Base-by-base conservation (phyloP, 2,329 filamentous ascomycete genomes). In the Phyllosticta capitalensis region DNA sequence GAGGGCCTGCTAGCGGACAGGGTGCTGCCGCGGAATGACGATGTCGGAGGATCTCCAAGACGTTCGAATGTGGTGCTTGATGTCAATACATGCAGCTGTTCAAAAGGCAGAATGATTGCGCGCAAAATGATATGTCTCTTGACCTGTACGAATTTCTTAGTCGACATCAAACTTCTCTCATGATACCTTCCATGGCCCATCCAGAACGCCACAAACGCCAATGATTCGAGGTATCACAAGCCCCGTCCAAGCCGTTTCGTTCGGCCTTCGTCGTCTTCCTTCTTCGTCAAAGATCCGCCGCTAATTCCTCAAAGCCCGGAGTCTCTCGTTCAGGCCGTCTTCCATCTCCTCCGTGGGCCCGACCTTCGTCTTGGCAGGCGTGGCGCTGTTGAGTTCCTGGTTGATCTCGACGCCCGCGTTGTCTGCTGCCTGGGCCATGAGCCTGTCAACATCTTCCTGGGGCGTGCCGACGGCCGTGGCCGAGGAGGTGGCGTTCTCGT, bases 341-440 rank as follows among this genome's bases (percentile, higher is more conserved):
- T 92, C 89, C 71, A 90, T 85, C 69, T 91, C 87, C 61, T 89
- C 84, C 2, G 86, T 88, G 2, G 87, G 87, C 63, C 88, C 87
- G 61, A 79, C 80, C 71, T 81, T 80, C 5, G 76, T 75, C 67
- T 80, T 80, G 19, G 81, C 77, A 0, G 81, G 77, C 14, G 81
- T 76, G 7, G 86, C 81, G 12, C 76, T 76, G 59, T 78, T 78
- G 74, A 95, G 84, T 74, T 94, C 89, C 70, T 87, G 82, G 65
- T 84, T 84, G 62, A 95, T 78, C 73, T 94, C 88, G 56, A 96
- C 83, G 58, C 91, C 91, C 9, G 89, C 90, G 72, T 95, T 90
- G 72, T 95, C 91, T 63, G 90, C 90, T 51, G 94, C 83, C 75
- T 95, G 88, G 64, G 84, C 87, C 75, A 95, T 87, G 63, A 95